Conservation (phyloP, 495 filamentous ascomycete species). For the Hypoxylon intermedium region DNA sequence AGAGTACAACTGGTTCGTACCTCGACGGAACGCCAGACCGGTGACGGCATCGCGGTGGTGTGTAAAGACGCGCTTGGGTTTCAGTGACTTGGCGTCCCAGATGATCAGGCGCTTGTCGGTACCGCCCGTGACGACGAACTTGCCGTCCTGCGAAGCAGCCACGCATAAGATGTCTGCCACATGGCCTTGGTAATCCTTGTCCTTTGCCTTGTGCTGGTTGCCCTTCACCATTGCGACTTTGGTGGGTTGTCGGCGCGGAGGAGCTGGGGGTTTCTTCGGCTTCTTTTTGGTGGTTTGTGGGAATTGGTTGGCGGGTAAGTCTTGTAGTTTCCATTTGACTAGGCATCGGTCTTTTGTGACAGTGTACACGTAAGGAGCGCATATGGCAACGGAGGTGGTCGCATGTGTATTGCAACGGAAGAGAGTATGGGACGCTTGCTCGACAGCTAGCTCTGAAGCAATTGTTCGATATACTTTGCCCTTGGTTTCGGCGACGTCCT, state of each 20-base stretch:
- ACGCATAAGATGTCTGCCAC: slow-evolving; percentile 77
- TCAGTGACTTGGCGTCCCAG: slow-evolving; percentile 81
- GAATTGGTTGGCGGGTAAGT: slow-evolving; percentile 61
- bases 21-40: slow-evolving; percentile 80
- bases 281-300: slow-evolving; percentile 60
- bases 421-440: slow-evolving; percentile 65
- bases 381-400: slow-evolving; percentile 80
- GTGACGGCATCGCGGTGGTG: slow-evolving; percentile 91
- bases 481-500: slow-evolving; percentile 93
- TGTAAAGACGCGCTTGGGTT: slow-evolving; percentile 80
- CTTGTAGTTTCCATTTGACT: slow-evolving; percentile 84
- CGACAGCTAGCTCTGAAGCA: slow-evolving; percentile 71
- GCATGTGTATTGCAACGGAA: slow-evolving; percentile 78
- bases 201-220: slow-evolving; percentile 65
- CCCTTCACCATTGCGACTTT: slow-evolving; percentile 71
- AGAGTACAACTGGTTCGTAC: slow-evolving; percentile 92
- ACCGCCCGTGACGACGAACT: slow-evolving; percentile 89
- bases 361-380: slow-evolving; percentile 81
- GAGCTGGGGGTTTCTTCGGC: slow-evolving; percentile 68
- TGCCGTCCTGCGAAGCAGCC: slow-evolving; percentile 85
- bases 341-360: slow-evolving; percentile 84
- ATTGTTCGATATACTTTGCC: slow-evolving; percentile 84
- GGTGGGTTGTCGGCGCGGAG: slow-evolving; percentile 73
- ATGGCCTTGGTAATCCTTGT: slow-evolving; percentile 75
- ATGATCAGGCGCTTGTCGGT: slow-evolving; percentile 81